Evolutionary conservation across 768 basidiomycete species (phyloP).

Genomic region (Tricholoma sp.): DNA sequence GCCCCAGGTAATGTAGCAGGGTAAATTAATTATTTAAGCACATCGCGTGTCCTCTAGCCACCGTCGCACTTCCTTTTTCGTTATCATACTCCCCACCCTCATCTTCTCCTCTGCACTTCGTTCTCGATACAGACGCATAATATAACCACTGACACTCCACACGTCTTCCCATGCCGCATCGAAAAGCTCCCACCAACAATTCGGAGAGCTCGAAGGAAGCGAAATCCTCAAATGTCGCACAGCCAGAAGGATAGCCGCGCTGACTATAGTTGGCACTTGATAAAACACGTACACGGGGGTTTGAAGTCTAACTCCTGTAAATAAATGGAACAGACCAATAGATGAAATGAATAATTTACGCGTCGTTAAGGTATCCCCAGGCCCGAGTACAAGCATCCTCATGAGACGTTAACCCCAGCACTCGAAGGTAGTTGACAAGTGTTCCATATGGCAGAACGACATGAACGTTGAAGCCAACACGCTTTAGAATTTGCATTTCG

Average conservation of each 20-base stretch:
- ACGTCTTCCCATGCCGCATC: constrained; percentile 90
- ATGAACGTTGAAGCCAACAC: constrained; percentile 92
- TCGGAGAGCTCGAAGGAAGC: constrained; percentile 64
- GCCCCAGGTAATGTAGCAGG: no score
- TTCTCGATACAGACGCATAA: constrained; percentile 75
- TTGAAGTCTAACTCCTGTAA: constrained; percentile 60
- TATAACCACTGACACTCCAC: constrained; percentile 76
- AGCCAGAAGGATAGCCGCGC: constrained; percentile 82
- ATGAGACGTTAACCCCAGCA: constrained; percentile 77
- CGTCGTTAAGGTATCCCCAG: constrained; percentile 96
- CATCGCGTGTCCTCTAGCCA: constrained; percentile 70
- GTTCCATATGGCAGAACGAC: constrained; percentile 92
- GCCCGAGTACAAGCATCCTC: constrained; percentile 69
- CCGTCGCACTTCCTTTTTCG: constrained; percentile 73
- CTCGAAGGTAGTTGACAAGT: constrained; percentile 88
- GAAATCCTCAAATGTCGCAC: constrained; percentile 67
- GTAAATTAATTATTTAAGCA: not conserved
- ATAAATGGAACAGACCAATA: not conserved
- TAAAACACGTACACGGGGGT: constrained; percentile 91
- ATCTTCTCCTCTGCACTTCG: constrained; percentile 40
- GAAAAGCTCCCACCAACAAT: constrained; percentile 93
- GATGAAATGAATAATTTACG: constrained; percentile 47
- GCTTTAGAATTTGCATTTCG: constrained; percentile 97
- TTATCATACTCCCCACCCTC: constrained; percentile 53
- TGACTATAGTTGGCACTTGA: constrained; percentile 84